Evolutionary conservation across 805 yeast species (phyloP).

Genomic region (Metschnikowia rubicola): DNA sequence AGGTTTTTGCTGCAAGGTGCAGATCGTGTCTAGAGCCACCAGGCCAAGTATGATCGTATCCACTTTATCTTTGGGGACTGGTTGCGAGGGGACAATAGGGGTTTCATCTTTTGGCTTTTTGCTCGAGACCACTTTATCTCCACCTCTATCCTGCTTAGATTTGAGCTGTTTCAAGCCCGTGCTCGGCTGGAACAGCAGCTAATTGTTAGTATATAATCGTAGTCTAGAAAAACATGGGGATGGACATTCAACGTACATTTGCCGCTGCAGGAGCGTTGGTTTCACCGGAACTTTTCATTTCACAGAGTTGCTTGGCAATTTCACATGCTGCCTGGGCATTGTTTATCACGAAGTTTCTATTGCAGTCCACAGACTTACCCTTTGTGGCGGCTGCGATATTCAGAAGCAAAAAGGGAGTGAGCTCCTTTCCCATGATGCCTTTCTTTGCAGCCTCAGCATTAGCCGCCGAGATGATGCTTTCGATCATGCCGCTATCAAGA

Average conservation of each 20-base stretch:
- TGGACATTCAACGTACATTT: no score
- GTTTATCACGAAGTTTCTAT: conserved; percentile 71
- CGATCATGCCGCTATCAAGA: conserved; percentile 50
- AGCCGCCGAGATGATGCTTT: conserved; percentile 56
- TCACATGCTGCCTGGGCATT: conserved; percentile 68
- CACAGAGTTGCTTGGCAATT: conserved; percentile 53
- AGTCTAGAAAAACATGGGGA: not conserved
- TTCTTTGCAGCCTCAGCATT: conserved; percentile 47
- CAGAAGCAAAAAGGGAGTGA: conserved; percentile 73
- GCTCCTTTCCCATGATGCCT: conserved; percentile 64
- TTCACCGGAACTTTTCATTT: not conserved
- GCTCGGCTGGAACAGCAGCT: conserved; percentile 8
- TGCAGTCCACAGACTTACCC: conserved; percentile 68
- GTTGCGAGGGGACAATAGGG: not conserved
- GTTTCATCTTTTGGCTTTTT: not conserved
- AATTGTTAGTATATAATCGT: conserved; percentile 2
- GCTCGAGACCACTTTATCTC: not conserved
- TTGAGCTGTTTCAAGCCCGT: conserved; percentile 4
- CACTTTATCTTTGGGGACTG: conserved; percentile 3
- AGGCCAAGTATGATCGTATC: conserved; percentile 62
- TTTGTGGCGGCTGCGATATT: conserved; percentile 64
- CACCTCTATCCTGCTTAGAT: not conserved
- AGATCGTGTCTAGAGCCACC: conserved; percentile 69
- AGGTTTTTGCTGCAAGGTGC: conserved; percentile 35
- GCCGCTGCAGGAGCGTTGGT: no score